Conservation (phyloP, 768 basidiomycete species). For the Russula emetica region DNA sequence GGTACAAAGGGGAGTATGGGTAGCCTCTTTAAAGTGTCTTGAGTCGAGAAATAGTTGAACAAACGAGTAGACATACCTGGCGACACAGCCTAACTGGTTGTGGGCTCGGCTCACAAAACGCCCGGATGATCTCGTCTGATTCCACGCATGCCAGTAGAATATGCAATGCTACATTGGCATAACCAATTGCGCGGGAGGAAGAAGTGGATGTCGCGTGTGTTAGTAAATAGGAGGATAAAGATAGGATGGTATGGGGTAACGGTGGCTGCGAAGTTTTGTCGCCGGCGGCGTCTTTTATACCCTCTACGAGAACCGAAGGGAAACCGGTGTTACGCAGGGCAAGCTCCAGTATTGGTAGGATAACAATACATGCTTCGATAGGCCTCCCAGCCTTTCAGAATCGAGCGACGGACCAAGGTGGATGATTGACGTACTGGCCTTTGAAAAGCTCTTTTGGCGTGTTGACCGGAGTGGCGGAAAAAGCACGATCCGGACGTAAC, state of each 20-base stretch:
- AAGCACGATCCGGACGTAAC: constrained; percentile 51
- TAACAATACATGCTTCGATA: constrained; percentile 52
- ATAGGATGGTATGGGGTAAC: constrained; percentile 47
- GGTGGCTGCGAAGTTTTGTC: constrained; percentile 35
- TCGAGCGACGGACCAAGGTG: neutral
- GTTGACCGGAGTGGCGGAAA: constrained; percentile 45
- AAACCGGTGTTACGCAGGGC: constrained; percentile 49
- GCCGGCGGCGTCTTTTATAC: constrained; percentile 31
- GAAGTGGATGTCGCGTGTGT: constrained; percentile 62
- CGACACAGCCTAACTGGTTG: constrained; percentile 53
- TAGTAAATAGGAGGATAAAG: constrained; percentile 60
- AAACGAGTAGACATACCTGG: constrained; percentile 42
- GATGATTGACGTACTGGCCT: constrained; percentile 42
- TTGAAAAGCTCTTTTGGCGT: constrained; percentile 53
- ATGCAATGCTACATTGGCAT: constrained; percentile 56
- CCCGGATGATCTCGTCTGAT: constrained; percentile 44
- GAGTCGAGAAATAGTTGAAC: neutral
- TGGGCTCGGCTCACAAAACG: constrained; percentile 42
- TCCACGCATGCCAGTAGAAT: constrained; percentile 50
- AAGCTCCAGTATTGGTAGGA: constrained; percentile 62
- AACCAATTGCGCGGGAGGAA: constrained; percentile 55
- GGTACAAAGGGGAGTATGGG: constrained; percentile 46
- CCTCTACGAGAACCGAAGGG: constrained; percentile 43
- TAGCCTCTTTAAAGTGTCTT: constrained; percentile 38
- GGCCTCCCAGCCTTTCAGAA: constrained; percentile 42